These are phyloP conservation scores for Auriscalpium vulgare DNA, from an alignment of 768 basidiomycete genomes.

Conservation along the genomic window DNA sequence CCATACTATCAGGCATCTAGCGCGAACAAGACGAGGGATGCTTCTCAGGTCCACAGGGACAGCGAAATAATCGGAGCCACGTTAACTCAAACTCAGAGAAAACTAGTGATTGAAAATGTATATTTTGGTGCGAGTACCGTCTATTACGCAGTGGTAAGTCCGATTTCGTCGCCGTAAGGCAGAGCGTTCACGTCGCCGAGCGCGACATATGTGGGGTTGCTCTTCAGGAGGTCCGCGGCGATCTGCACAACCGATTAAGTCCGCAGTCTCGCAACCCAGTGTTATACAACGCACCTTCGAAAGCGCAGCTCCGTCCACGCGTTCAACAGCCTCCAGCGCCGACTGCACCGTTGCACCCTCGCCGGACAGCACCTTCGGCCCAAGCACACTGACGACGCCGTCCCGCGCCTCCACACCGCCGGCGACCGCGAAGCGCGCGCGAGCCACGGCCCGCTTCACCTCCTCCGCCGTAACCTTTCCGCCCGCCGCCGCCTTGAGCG, in stretches of 20 bases:
- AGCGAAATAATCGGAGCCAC: too few relatives aligned
- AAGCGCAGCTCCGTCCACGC: constrained; percentile 56
- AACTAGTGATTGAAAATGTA: not conserved
- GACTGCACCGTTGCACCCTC: constrained; percentile 49
- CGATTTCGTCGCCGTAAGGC: constrained; percentile 80
- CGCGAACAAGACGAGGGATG: too few relatives aligned
- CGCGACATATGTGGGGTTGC: constrained; percentile 81
- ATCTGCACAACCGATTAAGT: constrained; percentile 33
- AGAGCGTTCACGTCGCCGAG: constrained; percentile 72
- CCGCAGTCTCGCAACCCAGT: not conserved
- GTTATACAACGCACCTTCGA: constrained; percentile 48
- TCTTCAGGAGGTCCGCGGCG: constrained; percentile 54
- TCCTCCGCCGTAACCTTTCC: constrained; percentile 52
- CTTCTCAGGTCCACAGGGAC: too few relatives aligned
- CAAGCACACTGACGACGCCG: constrained; percentile 53
- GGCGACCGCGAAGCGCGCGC: constrained; percentile 83
- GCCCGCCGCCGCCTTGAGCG: constrained; percentile 43
- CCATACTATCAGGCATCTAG: too few relatives aligned
- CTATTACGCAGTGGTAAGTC: constrained; percentile 30
- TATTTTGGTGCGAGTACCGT: not conserved
- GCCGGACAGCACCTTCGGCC: constrained; percentile 57
- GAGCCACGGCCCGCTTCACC: constrained; percentile 73
- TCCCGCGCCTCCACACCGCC: constrained; percentile 59
- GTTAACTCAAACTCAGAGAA: too few relatives aligned
- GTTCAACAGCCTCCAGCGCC: constrained; percentile 62